Base-by-base conservation (phyloP, 805 yeast species). In the Blastobotrys attinorum region DNA sequence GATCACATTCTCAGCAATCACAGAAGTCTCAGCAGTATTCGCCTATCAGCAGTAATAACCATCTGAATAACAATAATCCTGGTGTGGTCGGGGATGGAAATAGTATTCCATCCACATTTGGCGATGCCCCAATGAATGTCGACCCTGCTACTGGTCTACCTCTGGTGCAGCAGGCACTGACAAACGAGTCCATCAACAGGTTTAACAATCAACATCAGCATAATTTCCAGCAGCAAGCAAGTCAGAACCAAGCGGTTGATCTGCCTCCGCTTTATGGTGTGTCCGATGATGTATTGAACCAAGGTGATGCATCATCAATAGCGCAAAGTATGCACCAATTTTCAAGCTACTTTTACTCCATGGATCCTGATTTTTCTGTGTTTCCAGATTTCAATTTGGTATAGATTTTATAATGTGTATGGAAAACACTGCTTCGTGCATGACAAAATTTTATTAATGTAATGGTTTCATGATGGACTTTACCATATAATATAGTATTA, bases 241-340 rank as follows among this genome's bases (percentile, higher is more conserved):
- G n/a, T n/a, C n/a, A n/a, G n/a, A n/a, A n/a, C n/a, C n/a, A n/a
- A n/a, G n/a, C n/a, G n/a, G n/a, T n/a, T n/a, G n/a, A n/a, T n/a
- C n/a, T n/a, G n/a, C n/a, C n/a, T n/a, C n/a, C n/a, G n/a, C n/a
- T n/a, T n/a, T n/a, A n/a, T n/a, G n/a, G n/a, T 10, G 18, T n/a
- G 16, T 22, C 17, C 4, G 22, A 35, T 5, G 17, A 20, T 34
- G 27, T 22, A 6, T 18, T 17, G 4, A 33, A 37, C 3, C 31
- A 33, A n/a, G 39, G 34, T 23, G 27, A 25, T 23, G 51, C 42
- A 17, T 36, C 44, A 13, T 25, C 41, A 13, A 22, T 47, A 36
- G 46, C 47, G 2, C 48, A 47, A 11, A 27, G 44, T 16, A 40
- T 47, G 33, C 42, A 37, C 31, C 47, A 46, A 29, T 39, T 48